Base-by-base conservation (phyloP, 2,329 filamentous ascomycete genomes). In the Phyllosticta ampelicida region DNA sequence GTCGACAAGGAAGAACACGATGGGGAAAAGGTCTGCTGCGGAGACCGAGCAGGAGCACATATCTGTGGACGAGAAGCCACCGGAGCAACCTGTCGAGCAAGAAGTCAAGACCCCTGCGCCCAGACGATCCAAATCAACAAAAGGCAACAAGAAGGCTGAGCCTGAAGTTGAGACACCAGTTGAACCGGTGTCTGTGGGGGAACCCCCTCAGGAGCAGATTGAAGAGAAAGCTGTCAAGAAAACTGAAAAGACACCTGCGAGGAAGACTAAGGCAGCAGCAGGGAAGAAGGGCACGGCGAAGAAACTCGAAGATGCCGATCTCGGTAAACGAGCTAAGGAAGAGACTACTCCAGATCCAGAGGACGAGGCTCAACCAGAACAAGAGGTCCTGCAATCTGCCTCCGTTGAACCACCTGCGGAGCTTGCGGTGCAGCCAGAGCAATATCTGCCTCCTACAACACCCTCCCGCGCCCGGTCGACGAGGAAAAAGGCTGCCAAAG, bases 21-120 rank as follows among this genome's bases (percentile, higher is more conserved):
- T 51, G 52, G 52, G 50, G 9, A n/a, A 23, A 67, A 67, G 63
- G 50, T n/a, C 54, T 18, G 64, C 62, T 2, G 62, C 66, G 28
- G 54, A 60, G 11, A 61, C 59, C 21, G 50, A 60, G 20, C 61
- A 61, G 5, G 58, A 63, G 13, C 36, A 44, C 13, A 16, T n/a
- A 8, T 18, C 36, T 44, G 36, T n/a, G 16, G 13, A 44, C 13
- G 36, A 44, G 5, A 44, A 44, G 11, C 36, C n/a, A 2, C 13
- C 16, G n/a, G 36, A n/a, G 36, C n/a, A n/a, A n/a, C 16, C 4
- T 16, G 8, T 8, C 36, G 36, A 44, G 36, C 36, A 4, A 5
- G 36, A 44, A 44, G 36, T 16, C 36, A 44, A 44, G 36, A 48
- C 23, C 8, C 23, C 30, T 9, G 52, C 56, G 6, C 56, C 56